phyloP scores from a whole-genome alignment of 129 eudicot genomes.

The Mikania micrantha region DNA sequence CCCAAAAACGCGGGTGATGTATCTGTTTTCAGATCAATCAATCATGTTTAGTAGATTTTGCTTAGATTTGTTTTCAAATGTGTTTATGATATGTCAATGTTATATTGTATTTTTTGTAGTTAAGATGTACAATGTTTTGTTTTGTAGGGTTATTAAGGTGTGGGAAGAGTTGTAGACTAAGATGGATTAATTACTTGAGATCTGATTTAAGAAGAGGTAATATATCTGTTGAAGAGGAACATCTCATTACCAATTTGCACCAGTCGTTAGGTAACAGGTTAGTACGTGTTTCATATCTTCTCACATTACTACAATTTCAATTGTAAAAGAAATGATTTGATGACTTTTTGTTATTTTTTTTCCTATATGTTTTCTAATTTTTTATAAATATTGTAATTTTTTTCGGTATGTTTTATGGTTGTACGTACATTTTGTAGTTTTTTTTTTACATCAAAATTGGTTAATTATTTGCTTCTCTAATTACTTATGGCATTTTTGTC shows the following conservation, averaged over 20 bases:
- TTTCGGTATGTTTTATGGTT: too few relatives aligned
- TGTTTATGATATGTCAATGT: neutral
- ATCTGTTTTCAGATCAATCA: too few relatives aligned
- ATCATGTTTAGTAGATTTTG: too few relatives aligned
- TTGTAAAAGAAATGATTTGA: too few relatives aligned
- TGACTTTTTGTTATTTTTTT: too few relatives aligned
- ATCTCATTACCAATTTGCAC: slow-evolving; percentile 52
- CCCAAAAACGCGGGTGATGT: slow-evolving; percentile 99
- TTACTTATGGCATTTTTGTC: neutral
- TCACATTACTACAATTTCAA: too few relatives aligned
- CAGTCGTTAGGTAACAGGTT: slow-evolving; percentile 73
- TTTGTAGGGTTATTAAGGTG: slow-evolving; percentile 60
- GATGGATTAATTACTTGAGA: slow-evolving; percentile 88
- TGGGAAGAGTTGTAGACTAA: slow-evolving; percentile 81
- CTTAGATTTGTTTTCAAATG: neutral
- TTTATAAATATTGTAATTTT: too few relatives aligned
- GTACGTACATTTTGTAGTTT: too few relatives aligned
- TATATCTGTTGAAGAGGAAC: slow-evolving; percentile 55
- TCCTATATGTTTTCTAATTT: too few relatives aligned
- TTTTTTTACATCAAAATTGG: too few relatives aligned
- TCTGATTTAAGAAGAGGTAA: slow-evolving; percentile 80
- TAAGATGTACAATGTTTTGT: neutral
- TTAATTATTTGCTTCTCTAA: neutral
- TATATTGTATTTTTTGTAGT: neutral
- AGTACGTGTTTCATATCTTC: too few relatives aligned